A percentile compares a stretch with the other conserved stretches of the same genome.
These are phyloP conservation scores for Fusarium udum DNA, from an alignment of 2,329 filamentous ascomycete species.

Conservation along the genomic window DNA sequence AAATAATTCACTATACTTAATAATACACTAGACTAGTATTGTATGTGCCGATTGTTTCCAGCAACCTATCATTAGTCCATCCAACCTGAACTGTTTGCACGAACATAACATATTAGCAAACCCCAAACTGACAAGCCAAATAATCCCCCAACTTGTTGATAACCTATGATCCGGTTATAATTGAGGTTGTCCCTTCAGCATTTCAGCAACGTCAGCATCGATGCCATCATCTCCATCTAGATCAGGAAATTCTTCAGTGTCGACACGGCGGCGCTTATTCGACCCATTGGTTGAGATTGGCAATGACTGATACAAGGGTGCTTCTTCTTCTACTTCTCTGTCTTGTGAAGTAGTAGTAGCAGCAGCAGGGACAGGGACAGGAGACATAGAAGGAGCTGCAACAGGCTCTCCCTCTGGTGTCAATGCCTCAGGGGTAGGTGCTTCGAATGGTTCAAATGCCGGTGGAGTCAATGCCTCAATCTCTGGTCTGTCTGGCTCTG, in stretches of 20 bases:
- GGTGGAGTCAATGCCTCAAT: constrained; percentile 91
- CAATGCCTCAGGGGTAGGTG: constrained; percentile 28
- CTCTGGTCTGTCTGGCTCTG: constrained; percentile 78
- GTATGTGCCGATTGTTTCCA: background rate
- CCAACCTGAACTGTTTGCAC: background rate
- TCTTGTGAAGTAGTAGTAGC: constrained; percentile 15
- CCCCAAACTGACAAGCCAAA: background rate
- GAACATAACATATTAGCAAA: background rate
- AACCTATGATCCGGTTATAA: constrained; percentile 8
- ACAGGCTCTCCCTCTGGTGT: constrained; percentile 29
- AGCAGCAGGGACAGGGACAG: constrained; percentile 25
- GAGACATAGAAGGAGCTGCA: constrained; percentile 32
- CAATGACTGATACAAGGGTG: constrained; percentile 59
- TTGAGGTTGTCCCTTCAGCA: constrained; percentile 50
- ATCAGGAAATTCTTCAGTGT: constrained; percentile 62
- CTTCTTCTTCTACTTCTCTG: constrained; percentile 53
- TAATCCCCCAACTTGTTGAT: background rate
- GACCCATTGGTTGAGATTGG: constrained; percentile 61
- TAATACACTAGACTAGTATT: constrained; percentile 2
- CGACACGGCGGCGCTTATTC: constrained; percentile 66
- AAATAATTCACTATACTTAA: background rate
- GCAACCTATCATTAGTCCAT: background rate
- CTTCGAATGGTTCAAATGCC: constrained; percentile 37
- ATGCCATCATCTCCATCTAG: constrained; percentile 65
- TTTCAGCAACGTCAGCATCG: constrained; percentile 65